These are phyloP conservation scores for Zygosaccharomyces pseudobailii DNA, from an alignment of 1,139 yeast genomes.

Conservation along the genomic window DNA sequence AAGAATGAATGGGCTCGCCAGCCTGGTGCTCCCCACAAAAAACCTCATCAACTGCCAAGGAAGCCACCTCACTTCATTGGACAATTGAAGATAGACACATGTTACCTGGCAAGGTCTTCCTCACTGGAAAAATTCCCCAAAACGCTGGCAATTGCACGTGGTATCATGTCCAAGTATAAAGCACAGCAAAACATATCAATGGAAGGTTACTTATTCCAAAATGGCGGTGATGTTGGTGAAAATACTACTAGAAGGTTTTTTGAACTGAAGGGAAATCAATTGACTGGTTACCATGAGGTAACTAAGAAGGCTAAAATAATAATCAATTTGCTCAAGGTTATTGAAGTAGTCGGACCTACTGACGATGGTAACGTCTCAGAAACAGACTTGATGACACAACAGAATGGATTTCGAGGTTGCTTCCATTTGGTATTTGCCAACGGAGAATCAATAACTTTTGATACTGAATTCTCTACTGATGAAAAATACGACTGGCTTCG, in stretches of 20 bases:
- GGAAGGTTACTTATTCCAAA: constrained; percentile 69
- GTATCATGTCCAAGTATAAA: constrained; percentile 45
- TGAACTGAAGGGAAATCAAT: constrained; percentile 53
- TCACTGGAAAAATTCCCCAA: constrained; percentile 58
- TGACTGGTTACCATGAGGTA: constrained; percentile 62
- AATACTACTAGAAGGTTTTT: constrained; percentile 59
- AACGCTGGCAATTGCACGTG: constrained; percentile 56
- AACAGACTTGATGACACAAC: too few species aligned
- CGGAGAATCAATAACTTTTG: constrained; percentile 66
- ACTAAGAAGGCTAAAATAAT: constrained; percentile 60
- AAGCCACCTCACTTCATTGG: constrained; percentile 62
- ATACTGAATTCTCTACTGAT: constrained; percentile 51
- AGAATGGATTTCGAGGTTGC: constrained; percentile 46
- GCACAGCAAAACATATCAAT: constrained; percentile 38
- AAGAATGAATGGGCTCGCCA: constrained; percentile 77
- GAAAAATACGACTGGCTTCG: constrained; percentile 56
- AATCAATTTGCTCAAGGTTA: constrained; percentile 59
- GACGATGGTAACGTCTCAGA: constrained; percentile 7
- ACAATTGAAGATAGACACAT: constrained; percentile 63
- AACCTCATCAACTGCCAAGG: constrained; percentile 27
- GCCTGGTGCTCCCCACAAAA: constrained; percentile 31
- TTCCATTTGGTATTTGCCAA: constrained; percentile 61
- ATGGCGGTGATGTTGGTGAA: constrained; percentile 63
- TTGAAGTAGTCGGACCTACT: constrained; percentile 33
- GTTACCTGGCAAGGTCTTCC: constrained; percentile 61